Conservation (phyloP, 768 basidiomycete genomes). For the Mycena pura region DNA sequence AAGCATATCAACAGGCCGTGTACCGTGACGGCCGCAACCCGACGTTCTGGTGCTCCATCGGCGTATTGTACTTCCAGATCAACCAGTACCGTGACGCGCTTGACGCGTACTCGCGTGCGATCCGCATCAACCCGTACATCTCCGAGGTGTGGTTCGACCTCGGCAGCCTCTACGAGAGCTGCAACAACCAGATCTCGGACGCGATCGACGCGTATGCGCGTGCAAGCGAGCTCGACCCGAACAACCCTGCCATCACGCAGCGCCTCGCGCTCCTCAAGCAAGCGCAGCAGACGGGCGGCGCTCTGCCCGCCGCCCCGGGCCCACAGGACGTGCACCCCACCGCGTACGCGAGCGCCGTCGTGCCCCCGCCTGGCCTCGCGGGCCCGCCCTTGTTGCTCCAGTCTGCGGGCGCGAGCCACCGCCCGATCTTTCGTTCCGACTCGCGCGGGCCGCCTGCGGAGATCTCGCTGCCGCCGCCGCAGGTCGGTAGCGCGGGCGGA, state of each 20-base stretch:
- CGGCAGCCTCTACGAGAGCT: constrained; percentile 95
- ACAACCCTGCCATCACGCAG: constrained; percentile 81
- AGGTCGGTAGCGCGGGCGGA: no score
- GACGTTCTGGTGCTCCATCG: constrained; percentile 99
- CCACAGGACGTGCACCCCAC: constrained; percentile 97
- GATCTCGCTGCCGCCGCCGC: constrained; percentile 65
- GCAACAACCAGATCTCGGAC: constrained; percentile 98
- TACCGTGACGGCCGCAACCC: constrained; percentile 99
- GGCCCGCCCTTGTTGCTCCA: constrained; percentile 74
- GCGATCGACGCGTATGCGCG: constrained; percentile 98
- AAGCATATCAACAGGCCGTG: constrained; percentile 98
- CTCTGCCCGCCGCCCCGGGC: constrained; percentile 85
- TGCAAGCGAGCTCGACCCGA: constrained; percentile 91
- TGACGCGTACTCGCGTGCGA: constrained; percentile 98
- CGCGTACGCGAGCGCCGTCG: constrained; percentile 83
- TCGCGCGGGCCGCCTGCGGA: constrained; percentile 67
- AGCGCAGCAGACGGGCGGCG: constrained; percentile 77
- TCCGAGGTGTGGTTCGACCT: constrained; percentile 96
- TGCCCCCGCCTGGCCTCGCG: constrained; percentile 70
- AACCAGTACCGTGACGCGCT: constrained; percentile 99
- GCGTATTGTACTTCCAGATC: constrained; percentile 99
- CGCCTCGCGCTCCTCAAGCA: constrained; percentile 80
- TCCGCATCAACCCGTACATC: constrained; percentile 98
- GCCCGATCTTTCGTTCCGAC: constrained; percentile 69
- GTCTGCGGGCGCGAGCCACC: constrained; percentile 49